Conservation (phyloP, 2,329 filamentous ascomycete genomes). For the Ophiognomonia clavigignenti-juglandacearum region DNA sequence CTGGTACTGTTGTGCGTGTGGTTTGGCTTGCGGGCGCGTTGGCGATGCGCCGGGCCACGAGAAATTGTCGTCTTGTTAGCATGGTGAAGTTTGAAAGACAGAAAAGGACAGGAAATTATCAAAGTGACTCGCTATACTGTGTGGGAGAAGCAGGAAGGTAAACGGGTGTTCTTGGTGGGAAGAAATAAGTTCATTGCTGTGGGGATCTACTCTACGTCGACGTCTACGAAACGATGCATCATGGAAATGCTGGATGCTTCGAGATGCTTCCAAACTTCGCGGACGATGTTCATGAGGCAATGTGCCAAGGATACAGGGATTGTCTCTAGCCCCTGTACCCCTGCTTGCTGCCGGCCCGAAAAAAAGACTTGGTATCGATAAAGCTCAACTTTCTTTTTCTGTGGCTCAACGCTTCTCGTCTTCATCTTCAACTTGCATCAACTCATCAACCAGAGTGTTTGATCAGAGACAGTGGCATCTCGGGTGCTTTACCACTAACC, state of each 20-base stretch:
- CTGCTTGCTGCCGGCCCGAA: too few species aligned
- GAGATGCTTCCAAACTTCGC: constrained; percentile 11
- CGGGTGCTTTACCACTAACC: too few species aligned
- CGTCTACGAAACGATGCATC: background rate
- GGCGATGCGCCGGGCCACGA: constrained; percentile 29
- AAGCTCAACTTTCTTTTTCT: too few species aligned
- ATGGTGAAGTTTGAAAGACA: constrained; percentile 23
- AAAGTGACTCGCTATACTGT: background rate
- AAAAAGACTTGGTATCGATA: too few species aligned
- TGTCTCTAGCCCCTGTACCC: too few species aligned
- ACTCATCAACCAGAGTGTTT: too few species aligned
- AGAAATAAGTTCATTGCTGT: too few species aligned
- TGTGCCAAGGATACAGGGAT: too few species aligned
- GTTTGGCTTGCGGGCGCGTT: constrained; percentile 22
- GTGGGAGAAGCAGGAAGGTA: background rate
- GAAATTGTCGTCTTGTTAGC: constrained; percentile 34
- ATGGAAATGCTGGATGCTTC: background rate
- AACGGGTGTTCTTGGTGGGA: too few species aligned
- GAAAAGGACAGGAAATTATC: background rate
- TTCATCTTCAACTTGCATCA: background rate
- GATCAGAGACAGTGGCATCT: too few species aligned
- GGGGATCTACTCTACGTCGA: too few species aligned
- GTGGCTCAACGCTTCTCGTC: background rate
- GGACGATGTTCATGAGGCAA: too few species aligned
- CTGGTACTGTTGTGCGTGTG: constrained; percentile 17